Conservation (phyloP, 345 rosid species). For the Pugionium dolabratum region DNA sequence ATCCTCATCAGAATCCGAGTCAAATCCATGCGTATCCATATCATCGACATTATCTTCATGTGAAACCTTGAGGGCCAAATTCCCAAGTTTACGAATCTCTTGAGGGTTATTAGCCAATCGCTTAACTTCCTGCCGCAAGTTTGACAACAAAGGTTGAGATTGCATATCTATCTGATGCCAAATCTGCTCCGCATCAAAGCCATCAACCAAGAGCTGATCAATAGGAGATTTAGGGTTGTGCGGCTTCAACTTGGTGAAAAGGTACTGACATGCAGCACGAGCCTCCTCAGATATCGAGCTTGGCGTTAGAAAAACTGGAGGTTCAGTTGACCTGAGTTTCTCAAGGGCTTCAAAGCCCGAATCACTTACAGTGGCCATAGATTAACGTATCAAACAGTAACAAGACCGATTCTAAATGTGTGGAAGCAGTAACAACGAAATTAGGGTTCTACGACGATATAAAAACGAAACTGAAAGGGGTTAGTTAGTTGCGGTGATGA, state of each 20-base stretch:
- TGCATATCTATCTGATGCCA: slow-evolving; percentile 95
- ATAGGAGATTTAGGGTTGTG: slow-evolving; percentile 64
- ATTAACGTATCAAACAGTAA: slow-evolving; percentile 4
- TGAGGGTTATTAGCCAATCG: slow-evolving; percentile 59
- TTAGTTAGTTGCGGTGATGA: background rate
- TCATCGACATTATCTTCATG: slow-evolving; percentile 44
- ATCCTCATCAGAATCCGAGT: slow-evolving; percentile 40
- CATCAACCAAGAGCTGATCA: slow-evolving; percentile 65
- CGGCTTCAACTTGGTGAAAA: slow-evolving; percentile 60
- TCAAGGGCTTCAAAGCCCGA: slow-evolving; percentile 54
- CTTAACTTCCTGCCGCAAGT: slow-evolving; percentile 57
- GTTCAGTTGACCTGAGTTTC: slow-evolving; percentile 62
- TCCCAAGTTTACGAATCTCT: slow-evolving; percentile 46
- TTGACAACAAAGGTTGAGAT: slow-evolving; percentile 60
- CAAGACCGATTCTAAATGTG: background rate
- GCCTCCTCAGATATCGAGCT: slow-evolving; percentile 52
- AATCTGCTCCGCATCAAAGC: slow-evolving; percentile 90
- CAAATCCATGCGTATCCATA: slow-evolving; percentile 46
- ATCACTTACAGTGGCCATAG: slow-evolving; percentile 46
- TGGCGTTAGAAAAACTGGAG: slow-evolving; percentile 71
- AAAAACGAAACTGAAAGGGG: no score
- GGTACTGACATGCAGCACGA: slow-evolving; percentile 60
- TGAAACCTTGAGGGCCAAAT: slow-evolving; percentile 25
- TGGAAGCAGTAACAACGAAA: background rate
- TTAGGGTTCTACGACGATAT: background rate